Percentiles rank a stretch among this genome's conserved stretches.
These are phyloP conservation scores for Talaromyces sp. DNA, from an alignment of 2,329 filamentous ascomycete genomes.

Conservation along the genomic window DNA sequence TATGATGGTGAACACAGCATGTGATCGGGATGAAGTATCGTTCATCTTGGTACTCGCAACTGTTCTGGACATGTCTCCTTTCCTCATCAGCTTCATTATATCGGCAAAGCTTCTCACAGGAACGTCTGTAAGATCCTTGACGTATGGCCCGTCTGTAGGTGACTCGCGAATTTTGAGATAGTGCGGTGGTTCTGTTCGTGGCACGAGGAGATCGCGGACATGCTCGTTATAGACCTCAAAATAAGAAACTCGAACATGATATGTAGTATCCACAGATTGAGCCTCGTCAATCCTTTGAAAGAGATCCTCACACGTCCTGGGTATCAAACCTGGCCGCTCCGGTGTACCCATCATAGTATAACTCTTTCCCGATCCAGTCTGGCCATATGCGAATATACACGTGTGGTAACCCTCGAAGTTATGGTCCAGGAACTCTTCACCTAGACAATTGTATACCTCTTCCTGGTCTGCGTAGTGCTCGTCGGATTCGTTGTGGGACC, in stretches of 20 bases:
- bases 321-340: slow-evolving; percentile 86
- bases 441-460: slow-evolving; percentile 88
- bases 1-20: slow-evolving; percentile 97
- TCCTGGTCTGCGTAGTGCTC: slow-evolving; percentile 87
- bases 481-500: slow-evolving; percentile 80
- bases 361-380: slow-evolving; percentile 95
- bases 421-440: slow-evolving; percentile 96
- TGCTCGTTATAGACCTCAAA: slow-evolving; percentile 99
- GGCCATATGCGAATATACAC: slow-evolving; percentile 97
- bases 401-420: slow-evolving; percentile 99
- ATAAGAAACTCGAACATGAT: slow-evolving; percentile 95
- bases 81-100: slow-evolving; percentile 85
- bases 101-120: slow-evolving; percentile 84
- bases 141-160: slow-evolving; percentile 89
- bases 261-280: slow-evolving; percentile 86
- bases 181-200: slow-evolving; percentile 73
- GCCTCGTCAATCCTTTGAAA: slow-evolving; percentile 87
- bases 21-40: slow-evolving; percentile 92
- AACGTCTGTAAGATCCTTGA: slow-evolving; percentile 92
- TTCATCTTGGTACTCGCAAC: slow-evolving; percentile 98
- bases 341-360: slow-evolving; percentile 95
- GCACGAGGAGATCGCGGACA: slow-evolving; percentile 86
- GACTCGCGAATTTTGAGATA: slow-evolving; percentile 98
- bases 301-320: slow-evolving; percentile 89
- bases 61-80: slow-evolving; percentile 82